phyloP scores from a whole-genome alignment of 495 filamentous ascomycete species.

The Umbilicaria muhlenbergii region DNA sequence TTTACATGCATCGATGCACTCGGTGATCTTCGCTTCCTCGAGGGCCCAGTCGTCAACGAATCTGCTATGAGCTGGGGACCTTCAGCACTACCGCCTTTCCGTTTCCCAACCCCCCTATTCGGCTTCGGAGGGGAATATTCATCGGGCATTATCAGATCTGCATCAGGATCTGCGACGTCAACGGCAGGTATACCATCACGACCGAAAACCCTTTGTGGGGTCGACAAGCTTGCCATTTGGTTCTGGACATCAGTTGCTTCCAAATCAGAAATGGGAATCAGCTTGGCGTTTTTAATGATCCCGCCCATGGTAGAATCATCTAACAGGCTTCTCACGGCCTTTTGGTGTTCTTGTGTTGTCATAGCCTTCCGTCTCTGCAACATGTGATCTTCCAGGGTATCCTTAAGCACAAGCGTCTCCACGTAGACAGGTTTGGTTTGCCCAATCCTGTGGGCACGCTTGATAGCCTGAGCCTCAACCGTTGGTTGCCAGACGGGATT shows the following conservation, averaged over 20 bases:
- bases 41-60: too few relatives aligned
- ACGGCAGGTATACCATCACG: slow-evolving; percentile 7
- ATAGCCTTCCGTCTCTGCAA: slow-evolving; percentile 57
- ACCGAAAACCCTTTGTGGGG: slow-evolving; percentile 45
- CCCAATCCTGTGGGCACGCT: slow-evolving; percentile 77
- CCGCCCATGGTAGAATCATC: slow-evolving; percentile 64
- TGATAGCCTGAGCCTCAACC: slow-evolving; percentile 83
- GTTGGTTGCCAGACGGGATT: slow-evolving; percentile 78
- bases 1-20: too few relatives aligned
- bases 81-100: too few relatives aligned
- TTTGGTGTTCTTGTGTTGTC: slow-evolving; percentile 56
- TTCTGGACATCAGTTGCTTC: slow-evolving; percentile 24
- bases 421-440: slow-evolving; percentile 69
- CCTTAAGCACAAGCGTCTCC: slow-evolving; percentile 70
- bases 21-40: too few relatives aligned
- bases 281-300: slow-evolving; percentile 60
- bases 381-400: slow-evolving; percentile 78
- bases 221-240: slow-evolving; percentile 40
- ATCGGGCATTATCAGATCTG: slow-evolving; percentile 10
- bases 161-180: slow-evolving; percentile 7
- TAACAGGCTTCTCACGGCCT: slow-evolving; percentile 48
- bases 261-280: slow-evolving; percentile 38
- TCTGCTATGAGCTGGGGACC: too few relatives aligned
- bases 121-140: too few relatives aligned
- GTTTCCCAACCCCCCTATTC: too few relatives aligned